A percentile compares a stretch with the other conserved stretches of the same genome.
These are phyloP conservation scores for Platanus orientalis DNA, from an alignment of 164 flowering plant species.

Conservation along the genomic window DNA sequence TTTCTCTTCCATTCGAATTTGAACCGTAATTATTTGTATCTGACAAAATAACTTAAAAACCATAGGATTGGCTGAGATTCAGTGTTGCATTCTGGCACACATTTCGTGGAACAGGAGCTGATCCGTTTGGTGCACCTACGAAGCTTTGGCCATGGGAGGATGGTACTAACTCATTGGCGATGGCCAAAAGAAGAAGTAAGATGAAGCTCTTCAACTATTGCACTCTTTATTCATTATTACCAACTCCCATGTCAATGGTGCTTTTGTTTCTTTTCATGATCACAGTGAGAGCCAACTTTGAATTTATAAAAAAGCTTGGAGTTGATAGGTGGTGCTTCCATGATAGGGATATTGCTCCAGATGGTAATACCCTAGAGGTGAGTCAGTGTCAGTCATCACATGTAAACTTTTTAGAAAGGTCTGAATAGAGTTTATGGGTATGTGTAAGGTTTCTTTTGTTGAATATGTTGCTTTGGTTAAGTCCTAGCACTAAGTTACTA, in stretches of 20 bases:
- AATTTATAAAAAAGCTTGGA: conserved; percentile 85
- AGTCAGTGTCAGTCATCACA: conserved; percentile 4
- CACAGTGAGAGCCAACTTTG: conserved; percentile 97
- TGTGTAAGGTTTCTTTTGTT: too few species aligned
- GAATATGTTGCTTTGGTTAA: too few species aligned
- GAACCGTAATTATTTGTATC: too few species aligned
- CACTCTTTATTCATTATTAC: too few species aligned
- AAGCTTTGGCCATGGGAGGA: conserved; percentile 99
- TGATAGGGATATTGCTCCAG: conserved; percentile 97
- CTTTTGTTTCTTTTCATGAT: conserved; percentile 5
- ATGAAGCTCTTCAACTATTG: not conserved
- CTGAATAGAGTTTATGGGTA: too few species aligned
- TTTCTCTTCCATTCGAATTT: not conserved
- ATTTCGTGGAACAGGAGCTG: conserved; percentile 90
- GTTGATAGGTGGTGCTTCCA: conserved; percentile 98
- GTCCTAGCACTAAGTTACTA: too few species aligned
- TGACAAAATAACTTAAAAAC: too few species aligned
- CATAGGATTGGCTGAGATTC: conserved; percentile 92
- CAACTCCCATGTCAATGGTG: not conserved
- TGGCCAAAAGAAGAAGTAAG: conserved; percentile 98
- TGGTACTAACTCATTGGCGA: conserved; percentile 89
- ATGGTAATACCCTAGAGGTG: conserved; percentile 77
- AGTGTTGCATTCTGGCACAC: conserved; percentile 99
- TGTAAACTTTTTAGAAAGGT: too few species aligned
- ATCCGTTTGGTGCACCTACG: conserved; percentile 89